Evolutionary conservation across 23 red algal species (phyloP), one percentile per base, ranked within the genome.

Genomic region (Rhodosorus marinus): DNA sequence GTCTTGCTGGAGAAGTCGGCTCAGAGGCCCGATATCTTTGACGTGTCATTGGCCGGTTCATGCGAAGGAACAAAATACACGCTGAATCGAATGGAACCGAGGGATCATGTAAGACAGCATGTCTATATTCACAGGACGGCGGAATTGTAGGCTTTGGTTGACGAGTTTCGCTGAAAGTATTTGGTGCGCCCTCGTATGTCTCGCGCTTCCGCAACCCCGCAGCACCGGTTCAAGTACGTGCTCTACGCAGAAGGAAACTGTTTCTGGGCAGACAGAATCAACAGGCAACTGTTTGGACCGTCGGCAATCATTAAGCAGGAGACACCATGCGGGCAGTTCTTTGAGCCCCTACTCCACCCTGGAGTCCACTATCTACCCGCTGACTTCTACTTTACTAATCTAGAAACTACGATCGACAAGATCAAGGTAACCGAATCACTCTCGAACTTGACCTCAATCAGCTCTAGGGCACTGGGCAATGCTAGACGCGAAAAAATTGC

Each of bases 191-290:
- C n/a, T n/a, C n/a, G n/a, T n/a, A n/a, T n/a, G n/a, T n/a, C n/a
- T n/a, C n/a, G n/a, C n/a, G n/a, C n/a, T n/a, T n/a, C n/a, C n/a
- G n/a, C n/a, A n/a, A n/a, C n/a, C n/a, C n/a, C n/a, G n/a, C n/a
- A n/a, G n/a, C 79, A 84, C 56, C 48, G 57, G 24, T 84, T 53
- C 51, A 84, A 84, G 41, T 98, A 98, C 60, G 73, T 80, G 33
- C 27, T 98, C 20, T 84, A 98, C 46, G 90, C 90, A 8, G 90
- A 98, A 52, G 90, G 90, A 26, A 98, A 98, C 36, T 98, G 90
- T 48, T 82, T 82, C 51, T 98, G 90, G 90, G 90, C 90, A 33
- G 90, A 98, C 69, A 72, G 90, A 2, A 23, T 98, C 1, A 75
- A 75, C 38, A 72, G 76, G 17, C 90, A 98, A 51, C 15, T 98